phyloP scores from a whole-genome alignment of 1,284 basidiomycete species.

The Moesziomyces aphidis region DNA sequence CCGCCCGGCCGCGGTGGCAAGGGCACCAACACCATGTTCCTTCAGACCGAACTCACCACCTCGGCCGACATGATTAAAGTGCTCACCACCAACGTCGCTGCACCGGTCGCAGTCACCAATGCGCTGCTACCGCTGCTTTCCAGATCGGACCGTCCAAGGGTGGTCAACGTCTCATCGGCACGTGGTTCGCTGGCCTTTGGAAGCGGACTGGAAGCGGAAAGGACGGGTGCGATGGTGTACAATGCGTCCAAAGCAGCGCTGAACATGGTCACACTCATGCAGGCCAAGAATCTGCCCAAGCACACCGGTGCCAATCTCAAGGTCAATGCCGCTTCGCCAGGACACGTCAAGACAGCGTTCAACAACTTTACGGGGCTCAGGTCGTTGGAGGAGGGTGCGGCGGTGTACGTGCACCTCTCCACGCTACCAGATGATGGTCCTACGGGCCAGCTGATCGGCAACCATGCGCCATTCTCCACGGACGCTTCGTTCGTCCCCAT shows the following conservation, averaged over 20 bases:
- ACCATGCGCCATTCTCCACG: conserved; percentile 17
- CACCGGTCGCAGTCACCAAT: conserved; percentile 22
- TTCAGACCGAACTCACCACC: conserved; percentile 18
- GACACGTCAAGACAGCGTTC: conserved; percentile 33
- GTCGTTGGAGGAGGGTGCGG: conserved; percentile 20
- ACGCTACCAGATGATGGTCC: conserved; percentile 23
- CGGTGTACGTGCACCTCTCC: conserved; percentile 29
- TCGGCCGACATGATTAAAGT: conserved; percentile 16
- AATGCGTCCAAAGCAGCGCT: conserved; percentile 31
- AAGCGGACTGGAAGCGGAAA: conserved; percentile 12
- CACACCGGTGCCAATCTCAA: conserved; percentile 14
- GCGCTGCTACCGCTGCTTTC: conserved; percentile 16
- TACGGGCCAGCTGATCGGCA: conserved; percentile 17
- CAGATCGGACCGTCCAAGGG: conserved; percentile 6
- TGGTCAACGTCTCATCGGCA: conserved; percentile 27
- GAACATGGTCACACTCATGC: conserved; percentile 42
- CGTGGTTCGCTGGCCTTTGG: conserved; percentile 23
- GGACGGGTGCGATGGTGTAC: conserved; percentile 40
- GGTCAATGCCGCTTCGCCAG: conserved; percentile 33
- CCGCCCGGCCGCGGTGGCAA: conserved; percentile 21
- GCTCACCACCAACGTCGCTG: conserved; percentile 23
- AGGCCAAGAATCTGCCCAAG: conserved; percentile 21
- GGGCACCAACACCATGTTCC: conserved; percentile 16
- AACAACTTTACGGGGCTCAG: conserved; percentile 33
- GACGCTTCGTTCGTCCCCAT: conserved; percentile 17